Percentiles rank a stretch among this genome's conserved stretches.
These are phyloP conservation scores for Quercus tomentella DNA, from an alignment of 331 rosid species.

Conservation along the genomic window DNA sequence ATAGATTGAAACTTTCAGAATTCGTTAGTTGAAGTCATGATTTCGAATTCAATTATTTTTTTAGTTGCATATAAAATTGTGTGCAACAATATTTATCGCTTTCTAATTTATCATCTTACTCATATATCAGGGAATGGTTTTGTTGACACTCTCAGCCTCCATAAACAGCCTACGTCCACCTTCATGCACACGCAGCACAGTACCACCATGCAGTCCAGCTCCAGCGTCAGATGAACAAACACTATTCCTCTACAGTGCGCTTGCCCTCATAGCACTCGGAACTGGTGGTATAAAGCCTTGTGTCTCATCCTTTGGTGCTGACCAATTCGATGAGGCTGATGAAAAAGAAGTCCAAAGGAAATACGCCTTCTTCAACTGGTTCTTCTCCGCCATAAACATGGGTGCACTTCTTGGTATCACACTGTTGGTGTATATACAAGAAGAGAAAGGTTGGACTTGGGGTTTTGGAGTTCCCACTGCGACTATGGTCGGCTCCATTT, in stretches of 20 bases:
- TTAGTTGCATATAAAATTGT: no score
- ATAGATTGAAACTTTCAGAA: accelerated
- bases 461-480: slow-evolving; percentile 51
- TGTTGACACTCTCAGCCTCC: slow-evolving; percentile 44
- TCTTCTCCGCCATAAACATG: slow-evolving; percentile 61
- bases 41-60: no score
- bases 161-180: slow-evolving; percentile 39
- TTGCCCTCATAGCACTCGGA: slow-evolving; percentile 55
- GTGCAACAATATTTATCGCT: no score
- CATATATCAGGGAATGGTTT: slow-evolving; percentile 39
- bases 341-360: slow-evolving; percentile 34
- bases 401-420: slow-evolving; percentile 54
- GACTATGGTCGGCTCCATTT: slow-evolving; percentile 23
- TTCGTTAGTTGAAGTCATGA: no score
- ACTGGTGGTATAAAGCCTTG: slow-evolving; percentile 68
- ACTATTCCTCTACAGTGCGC: slow-evolving; percentile 39
- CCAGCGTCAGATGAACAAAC: slow-evolving; percentile 39
- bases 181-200: slow-evolving; percentile 14
- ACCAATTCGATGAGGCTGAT: slow-evolving; percentile 63
- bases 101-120: neutral
- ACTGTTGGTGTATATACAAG: slow-evolving; percentile 45
- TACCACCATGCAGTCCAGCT: slow-evolving; percentile 35
- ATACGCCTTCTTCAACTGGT: slow-evolving; percentile 57
- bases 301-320: slow-evolving; percentile 65
- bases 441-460: slow-evolving; percentile 39